A percentile compares a stretch with the other conserved stretches of the same genome.
phyloP scores from a whole-genome alignment of 2,329 filamentous ascomycete species.

The Torrubiellomyces zombiae region DNA sequence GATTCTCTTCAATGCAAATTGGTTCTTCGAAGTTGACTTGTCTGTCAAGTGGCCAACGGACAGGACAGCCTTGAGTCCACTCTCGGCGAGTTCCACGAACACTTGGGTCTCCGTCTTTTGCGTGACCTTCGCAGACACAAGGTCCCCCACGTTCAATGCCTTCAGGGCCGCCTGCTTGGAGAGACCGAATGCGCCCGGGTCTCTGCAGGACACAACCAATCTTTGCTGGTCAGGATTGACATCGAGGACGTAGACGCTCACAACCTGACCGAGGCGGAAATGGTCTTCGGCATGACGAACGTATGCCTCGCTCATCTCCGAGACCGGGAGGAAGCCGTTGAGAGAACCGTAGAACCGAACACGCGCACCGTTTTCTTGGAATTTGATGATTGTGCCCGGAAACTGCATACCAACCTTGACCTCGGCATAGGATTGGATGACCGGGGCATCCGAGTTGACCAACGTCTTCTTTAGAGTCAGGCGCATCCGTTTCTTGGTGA shows the following conservation, averaged over 20 bases:
- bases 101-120: constrained; percentile 65
- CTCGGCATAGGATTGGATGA: constrained; percentile 63
- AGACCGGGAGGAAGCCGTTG: constrained; percentile 75
- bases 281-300: constrained; percentile 81
- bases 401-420: constrained; percentile 60
- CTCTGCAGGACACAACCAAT: constrained; percentile 84
- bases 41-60: constrained; percentile 69
- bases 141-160: constrained; percentile 52
- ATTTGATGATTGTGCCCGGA: constrained; percentile 72
- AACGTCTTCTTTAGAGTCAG: constrained; percentile 90
- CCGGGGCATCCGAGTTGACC: constrained; percentile 71
- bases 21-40: constrained; percentile 63
- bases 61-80: constrained; percentile 62
- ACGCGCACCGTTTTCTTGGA: constrained; percentile 63
- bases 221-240: constrained; percentile 55
- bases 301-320: constrained; percentile 96
- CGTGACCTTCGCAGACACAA: constrained; percentile 66
- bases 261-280: constrained; percentile 79
- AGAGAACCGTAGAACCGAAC: constrained; percentile 84
- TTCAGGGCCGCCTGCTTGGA: constrained; percentile 65
- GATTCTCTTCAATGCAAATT: constrained; percentile 62
- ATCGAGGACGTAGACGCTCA: constrained; percentile 75
- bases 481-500: constrained; percentile 59
- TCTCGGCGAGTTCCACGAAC: constrained; percentile 58
- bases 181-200: constrained; percentile 58